These are phyloP conservation scores for Colletotrichum sp. DNA, from an alignment of 2,329 filamentous ascomycete genomes.

Conservation along the genomic window DNA sequence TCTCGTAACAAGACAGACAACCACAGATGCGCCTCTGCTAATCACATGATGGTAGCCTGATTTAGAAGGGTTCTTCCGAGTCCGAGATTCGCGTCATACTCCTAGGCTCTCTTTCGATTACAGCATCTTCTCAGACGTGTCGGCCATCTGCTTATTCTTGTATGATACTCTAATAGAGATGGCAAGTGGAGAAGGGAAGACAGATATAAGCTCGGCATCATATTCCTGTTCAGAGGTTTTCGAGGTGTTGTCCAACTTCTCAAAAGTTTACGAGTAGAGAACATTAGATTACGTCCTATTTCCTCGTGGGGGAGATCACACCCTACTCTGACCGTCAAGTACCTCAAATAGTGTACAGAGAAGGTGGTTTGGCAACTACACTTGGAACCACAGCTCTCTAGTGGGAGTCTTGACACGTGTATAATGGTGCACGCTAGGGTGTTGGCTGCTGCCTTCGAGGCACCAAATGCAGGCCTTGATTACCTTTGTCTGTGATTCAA, in stretches of 20 bases:
- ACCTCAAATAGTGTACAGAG: no score
- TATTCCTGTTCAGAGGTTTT: fast-evolving
- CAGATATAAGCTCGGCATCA: neutral
- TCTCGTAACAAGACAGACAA: neutral
- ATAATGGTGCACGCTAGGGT: no score
- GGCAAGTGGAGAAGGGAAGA: neutral
- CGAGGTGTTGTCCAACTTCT: neutral
- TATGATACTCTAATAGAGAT: neutral
- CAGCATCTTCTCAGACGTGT: fast-evolving
- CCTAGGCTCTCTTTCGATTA: fast-evolving
- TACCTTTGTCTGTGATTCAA: no score
- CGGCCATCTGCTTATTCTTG: neutral
- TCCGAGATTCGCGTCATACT: neutral
- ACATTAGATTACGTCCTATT: no score
- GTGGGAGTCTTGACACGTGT: no score
- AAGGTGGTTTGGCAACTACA: no score
- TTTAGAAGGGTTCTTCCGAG: fast-evolving
- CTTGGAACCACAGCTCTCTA: no score
- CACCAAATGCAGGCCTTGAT: no score
- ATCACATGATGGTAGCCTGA: neutral
- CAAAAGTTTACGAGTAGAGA: no score
- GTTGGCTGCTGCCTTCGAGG: no score
- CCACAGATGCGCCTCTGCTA: neutral
- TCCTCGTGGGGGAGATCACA: neutral
- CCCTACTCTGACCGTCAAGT: neutral